Base-by-base conservation (phyloP, 2,329 filamentous ascomycete genomes). In the Botrytis deweyae region DNA sequence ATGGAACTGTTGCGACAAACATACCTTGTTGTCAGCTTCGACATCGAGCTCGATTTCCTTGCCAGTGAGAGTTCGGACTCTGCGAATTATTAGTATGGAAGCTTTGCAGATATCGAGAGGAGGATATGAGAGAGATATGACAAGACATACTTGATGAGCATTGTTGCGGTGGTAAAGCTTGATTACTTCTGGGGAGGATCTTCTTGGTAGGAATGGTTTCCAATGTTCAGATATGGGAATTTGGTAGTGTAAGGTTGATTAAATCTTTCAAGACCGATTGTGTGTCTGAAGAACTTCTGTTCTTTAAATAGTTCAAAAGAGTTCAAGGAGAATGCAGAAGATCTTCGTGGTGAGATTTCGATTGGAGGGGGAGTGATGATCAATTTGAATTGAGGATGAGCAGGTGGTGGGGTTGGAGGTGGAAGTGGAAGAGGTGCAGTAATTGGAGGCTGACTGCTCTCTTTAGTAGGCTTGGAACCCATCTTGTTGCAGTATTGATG, bases 31-130 rank as follows among this genome's bases (percentile, higher is more conserved):
- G 81, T 94, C 91, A 71, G 90, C 88, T 87, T 98, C 96, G 82
- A 99, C 97, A 82, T 98, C 95, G 80, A 99, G 90, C 88, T 98
- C 95, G 83, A 98, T 98, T 86, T 99, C 94, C 87, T 98, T 98
- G 82, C 96, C 96, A 77, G 96, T 98, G 77, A 99, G 91, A 76
- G 96, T 99, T 82, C 96, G 93, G 82, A 99, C 95, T 88, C 95
- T 99, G 12, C 40, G 38, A 49, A n/a, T 58, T 55, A 62, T 75
- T 22, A 59, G 58, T 46, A 52, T 33, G 29, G 25, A 29, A 62
- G 59, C 20, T 62, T 62, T 22, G 20, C 33, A 38, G 14, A 6
- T 62, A 62, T 38, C 1, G 36, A 62, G 59, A 8, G 33, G 18
- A 6, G 29, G 4, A 2, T 20, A 9, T 20, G 10, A 40, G 49